Evolutionary conservation across 2,329 filamentous ascomycete species (phyloP), one percentile per base, ranked within the genome.

Genomic region (Trichoderma sp.): DNA sequence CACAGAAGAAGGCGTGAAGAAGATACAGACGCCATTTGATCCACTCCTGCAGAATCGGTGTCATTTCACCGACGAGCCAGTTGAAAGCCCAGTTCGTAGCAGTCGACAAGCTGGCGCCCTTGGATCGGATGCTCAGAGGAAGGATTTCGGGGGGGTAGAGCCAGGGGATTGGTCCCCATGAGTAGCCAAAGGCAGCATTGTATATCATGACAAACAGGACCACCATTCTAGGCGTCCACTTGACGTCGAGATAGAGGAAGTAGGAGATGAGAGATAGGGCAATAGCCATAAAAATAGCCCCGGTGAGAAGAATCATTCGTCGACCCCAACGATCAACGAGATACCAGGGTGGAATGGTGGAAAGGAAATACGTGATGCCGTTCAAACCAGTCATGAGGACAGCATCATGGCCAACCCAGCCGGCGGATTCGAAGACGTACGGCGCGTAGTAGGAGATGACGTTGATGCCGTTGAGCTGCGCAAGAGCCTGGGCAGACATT

Each of bases 391-490:
- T 97, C 95, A 98, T 98, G 70, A 98, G 86, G 71, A 98, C 92
- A 5, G 95, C 95, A 68, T 93, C 86, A 72, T 94, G 92, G 32
- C 94, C 95, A 66, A 88, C 81, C 95, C 94, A 98, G n/a, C 95
- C 94, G 42, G 95, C 95, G 69, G 94, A 94, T 80, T 97, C 94
- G 75, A 99, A 98, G 17, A 98, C 94, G 67, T 96, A 89, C 0
- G 95, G 95, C 1, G 95, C 95, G 77, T 99, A 99, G 84, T 98
- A 99, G 1, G 94, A 98, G 71, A 99, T 99, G 77, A 99, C 95
- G 80, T 99, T 99, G 83, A 99, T 99, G 72, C 95, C 95, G 81
- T 98, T 98, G 64, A 99, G 88, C 80, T 99, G 95, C 32, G 95
- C 95, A 71, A 99, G 87, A 6, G 90, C 93, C 80, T 98, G 95